Conservation (phyloP, 345 rosid genomes). For the Sonneratia alba region DNA sequence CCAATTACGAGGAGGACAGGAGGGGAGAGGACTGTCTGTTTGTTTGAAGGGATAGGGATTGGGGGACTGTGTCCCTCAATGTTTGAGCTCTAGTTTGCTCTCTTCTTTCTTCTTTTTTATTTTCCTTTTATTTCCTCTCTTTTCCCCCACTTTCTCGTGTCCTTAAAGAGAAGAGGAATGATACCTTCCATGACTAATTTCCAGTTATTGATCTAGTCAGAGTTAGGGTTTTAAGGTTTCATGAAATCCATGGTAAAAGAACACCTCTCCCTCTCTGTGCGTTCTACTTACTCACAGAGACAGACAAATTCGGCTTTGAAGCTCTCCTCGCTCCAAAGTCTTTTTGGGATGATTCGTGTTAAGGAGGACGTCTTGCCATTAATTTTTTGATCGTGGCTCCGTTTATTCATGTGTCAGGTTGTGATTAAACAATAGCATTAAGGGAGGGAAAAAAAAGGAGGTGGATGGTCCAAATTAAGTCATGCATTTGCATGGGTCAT, state of each 20-base stretch:
- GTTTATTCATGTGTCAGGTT: too few species aligned
- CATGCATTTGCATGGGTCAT: too few species aligned
- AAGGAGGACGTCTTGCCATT: too few species aligned
- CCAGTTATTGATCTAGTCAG: constrained; percentile 3
- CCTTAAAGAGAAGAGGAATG: constrained; percentile 15
- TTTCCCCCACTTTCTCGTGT: not conserved
- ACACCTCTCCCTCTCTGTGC: not conserved
- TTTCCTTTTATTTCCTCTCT: too few species aligned
- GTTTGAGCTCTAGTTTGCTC: not conserved
- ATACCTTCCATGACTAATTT: constrained; percentile 22
- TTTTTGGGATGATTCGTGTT: not conserved
- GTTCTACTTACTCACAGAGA: not conserved
- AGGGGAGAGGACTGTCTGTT: constrained; percentile 34
- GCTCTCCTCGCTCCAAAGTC: not conserved
- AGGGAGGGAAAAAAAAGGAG: too few species aligned
- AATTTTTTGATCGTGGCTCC: too few species aligned
- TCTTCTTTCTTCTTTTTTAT: too few species aligned
- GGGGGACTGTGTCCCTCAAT: not conserved
- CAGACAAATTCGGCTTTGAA: constrained; percentile 21
- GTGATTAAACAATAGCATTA: too few species aligned
- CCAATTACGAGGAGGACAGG: constrained; percentile 21
- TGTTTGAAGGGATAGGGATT: constrained; percentile 40
- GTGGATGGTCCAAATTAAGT: too few species aligned
- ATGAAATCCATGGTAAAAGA: constrained; percentile 18
- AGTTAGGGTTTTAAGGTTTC: constrained; percentile 6